Percentiles rank a stretch among this genome's conserved stretches.
These are phyloP conservation scores for Talaromyces sp. DNA, from an alignment of 2,329 filamentous ascomycete species.

Conservation along the genomic window DNA sequence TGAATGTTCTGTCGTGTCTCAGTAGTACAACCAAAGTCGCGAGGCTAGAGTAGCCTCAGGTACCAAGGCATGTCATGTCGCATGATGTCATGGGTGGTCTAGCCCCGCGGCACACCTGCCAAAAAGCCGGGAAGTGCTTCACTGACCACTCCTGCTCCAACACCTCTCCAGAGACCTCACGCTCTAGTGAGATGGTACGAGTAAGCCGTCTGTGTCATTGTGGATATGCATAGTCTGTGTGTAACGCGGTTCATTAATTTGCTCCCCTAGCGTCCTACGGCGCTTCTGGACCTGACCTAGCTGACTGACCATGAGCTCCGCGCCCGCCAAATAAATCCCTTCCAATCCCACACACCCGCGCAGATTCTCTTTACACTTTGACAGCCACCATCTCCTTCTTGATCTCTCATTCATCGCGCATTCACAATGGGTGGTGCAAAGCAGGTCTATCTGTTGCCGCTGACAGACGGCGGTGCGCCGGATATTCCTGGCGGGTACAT, in stretches of 20 bases:
- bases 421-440: constrained; percentile 24
- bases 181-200: neutral
- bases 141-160: neutral
- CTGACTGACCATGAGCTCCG: neutral
- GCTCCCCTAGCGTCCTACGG: neutral
- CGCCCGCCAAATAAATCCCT: neutral
- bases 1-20: neutral
- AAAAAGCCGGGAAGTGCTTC: neutral
- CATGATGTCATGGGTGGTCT: constrained; percentile 15
- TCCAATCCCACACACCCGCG: neutral
- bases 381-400: neutral
- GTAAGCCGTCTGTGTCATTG: constrained; percentile 4
- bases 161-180: neutral
- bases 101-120: neutral
- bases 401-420: neutral
- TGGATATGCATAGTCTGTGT: constrained; percentile 2
- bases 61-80: constrained; percentile 7
- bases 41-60: neutral
- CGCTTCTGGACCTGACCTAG: neutral
- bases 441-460: constrained; percentile 78
- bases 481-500: constrained; percentile 87
- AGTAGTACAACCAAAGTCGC: neutral
- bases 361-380: neutral
- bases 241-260: neutral
- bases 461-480: constrained; percentile 90